These are phyloP conservation scores for Lachnellula suecica DNA, from an alignment of 2,329 filamentous ascomycete genomes.

Conservation along the genomic window DNA sequence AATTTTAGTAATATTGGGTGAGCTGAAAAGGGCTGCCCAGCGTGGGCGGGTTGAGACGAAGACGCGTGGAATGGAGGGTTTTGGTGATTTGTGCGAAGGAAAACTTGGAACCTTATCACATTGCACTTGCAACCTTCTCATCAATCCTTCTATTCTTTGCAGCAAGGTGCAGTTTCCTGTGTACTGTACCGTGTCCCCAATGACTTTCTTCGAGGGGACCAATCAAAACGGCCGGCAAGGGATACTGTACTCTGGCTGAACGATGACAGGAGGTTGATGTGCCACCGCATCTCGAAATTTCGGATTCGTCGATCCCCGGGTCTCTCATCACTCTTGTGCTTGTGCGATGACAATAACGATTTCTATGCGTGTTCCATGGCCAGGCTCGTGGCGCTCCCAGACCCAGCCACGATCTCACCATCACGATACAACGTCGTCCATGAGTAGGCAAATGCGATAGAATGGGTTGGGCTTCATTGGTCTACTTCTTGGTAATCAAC, in stretches of 20 bases:
- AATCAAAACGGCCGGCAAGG: slow-evolving; percentile 7
- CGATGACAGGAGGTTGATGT: background rate
- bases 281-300: slow-evolving; percentile 3
- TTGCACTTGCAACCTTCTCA: slow-evolving; percentile 9
- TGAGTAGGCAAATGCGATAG: slow-evolving; percentile 3
- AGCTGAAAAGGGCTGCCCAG: background rate
- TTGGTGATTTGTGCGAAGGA: slow-evolving; percentile 5
- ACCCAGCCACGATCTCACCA: slow-evolving; percentile 7
- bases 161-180: slow-evolving; percentile 15
- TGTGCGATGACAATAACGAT: slow-evolving; percentile 4
- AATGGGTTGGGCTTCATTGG: slow-evolving; percentile 6
- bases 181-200: slow-evolving; percentile 1
- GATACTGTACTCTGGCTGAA: background rate
- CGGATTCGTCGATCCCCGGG: slow-evolving; percentile 2
- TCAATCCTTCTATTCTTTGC: slow-evolving; percentile 9
- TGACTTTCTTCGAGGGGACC: slow-evolving; percentile 11
- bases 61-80: slow-evolving; percentile 18
- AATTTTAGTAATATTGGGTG: slow-evolving; percentile 2
- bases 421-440: slow-evolving; percentile 7
- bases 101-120: slow-evolving; percentile 14
- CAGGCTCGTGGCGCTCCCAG: slow-evolving; percentile 4
- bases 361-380: slow-evolving; percentile 8
- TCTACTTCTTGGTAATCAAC: slow-evolving; percentile 4
- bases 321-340: background rate
- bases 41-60: no score